phyloP scores from a whole-genome alignment of 2,329 filamentous ascomycete species.

The Purpureocillium lavendulum region DNA sequence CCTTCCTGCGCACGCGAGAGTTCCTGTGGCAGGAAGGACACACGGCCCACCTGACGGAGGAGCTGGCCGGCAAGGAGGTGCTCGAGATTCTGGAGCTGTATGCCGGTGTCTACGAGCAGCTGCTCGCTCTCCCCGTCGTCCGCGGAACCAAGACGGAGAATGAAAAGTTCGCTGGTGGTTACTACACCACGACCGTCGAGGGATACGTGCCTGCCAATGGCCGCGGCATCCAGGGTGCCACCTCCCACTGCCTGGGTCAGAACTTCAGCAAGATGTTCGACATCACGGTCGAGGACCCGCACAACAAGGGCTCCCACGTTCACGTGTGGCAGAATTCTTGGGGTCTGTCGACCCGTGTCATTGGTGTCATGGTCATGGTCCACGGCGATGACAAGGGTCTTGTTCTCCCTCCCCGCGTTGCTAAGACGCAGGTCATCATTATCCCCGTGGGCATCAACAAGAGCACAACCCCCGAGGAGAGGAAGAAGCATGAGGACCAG shows the following conservation, averaged over 20 bases:
- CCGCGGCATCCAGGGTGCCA: conserved; percentile 92
- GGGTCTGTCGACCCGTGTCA: conserved; percentile 93
- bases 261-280: conserved; percentile 99
- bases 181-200: conserved; percentile 95
- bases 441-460: conserved; percentile 91
- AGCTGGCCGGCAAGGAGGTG: conserved; percentile 76
- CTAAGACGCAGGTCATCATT: conserved; percentile 77
- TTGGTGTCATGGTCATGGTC: conserved; percentile 98
- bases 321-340: conserved; percentile 98
- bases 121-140: conserved; percentile 90
- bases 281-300: conserved; percentile 91
- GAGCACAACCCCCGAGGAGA: conserved; percentile 74
- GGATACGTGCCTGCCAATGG: conserved; percentile 95
- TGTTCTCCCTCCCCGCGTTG: conserved; percentile 83
- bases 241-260: conserved; percentile 89
- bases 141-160: conserved; percentile 93
- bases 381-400: conserved; percentile 94
- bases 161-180: conserved; percentile 94
- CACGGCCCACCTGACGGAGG: conserved; percentile 77
- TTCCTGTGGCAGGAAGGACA: conserved; percentile 99
- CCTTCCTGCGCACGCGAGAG: conserved; percentile 85
- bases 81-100: conserved; percentile 91
- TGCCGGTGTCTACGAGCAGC: conserved; percentile 82
- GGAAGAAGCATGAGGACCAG: conserved; percentile 65
- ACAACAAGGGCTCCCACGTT: conserved; percentile 69